Percentiles rank a stretch among this genome's conserved stretches.
Conservation (phyloP, 805 yeast genomes). For the Ogataea nitratoaversa region DNA sequence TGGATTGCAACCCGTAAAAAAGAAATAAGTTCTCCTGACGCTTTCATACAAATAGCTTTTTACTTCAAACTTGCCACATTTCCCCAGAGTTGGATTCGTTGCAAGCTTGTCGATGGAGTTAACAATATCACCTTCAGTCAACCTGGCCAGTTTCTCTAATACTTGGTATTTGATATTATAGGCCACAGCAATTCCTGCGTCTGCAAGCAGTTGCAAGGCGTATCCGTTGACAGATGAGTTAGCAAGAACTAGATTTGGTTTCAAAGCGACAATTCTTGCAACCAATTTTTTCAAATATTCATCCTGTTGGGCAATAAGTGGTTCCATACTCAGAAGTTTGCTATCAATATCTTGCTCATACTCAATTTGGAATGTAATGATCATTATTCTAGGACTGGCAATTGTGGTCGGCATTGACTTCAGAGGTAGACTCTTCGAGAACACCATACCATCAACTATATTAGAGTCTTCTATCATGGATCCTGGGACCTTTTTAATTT, state of each 20-base stretch:
- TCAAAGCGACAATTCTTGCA: slow-evolving; percentile 67
- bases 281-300: slow-evolving; percentile 82
- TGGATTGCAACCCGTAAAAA: slow-evolving; percentile 69
- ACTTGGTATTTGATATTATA: slow-evolving; percentile 78
- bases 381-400: slow-evolving; percentile 66
- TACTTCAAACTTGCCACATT: slow-evolving; percentile 68
- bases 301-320: slow-evolving; percentile 80
- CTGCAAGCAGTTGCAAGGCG: slow-evolving; percentile 67
- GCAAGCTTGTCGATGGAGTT: slow-evolving; percentile 83
- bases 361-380: slow-evolving; percentile 87
- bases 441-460: slow-evolving; percentile 73
- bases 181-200: slow-evolving; percentile 77
- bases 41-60: slow-evolving; percentile 57
- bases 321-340: slow-evolving; percentile 68
- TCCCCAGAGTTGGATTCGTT: slow-evolving; percentile 66
- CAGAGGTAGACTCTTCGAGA: slow-evolving; percentile 78
- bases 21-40: slow-evolving; percentile 66
- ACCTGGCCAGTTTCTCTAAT: slow-evolving; percentile 68
- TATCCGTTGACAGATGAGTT: slow-evolving; percentile 79
- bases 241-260: slow-evolving; percentile 74
- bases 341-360: slow-evolving; percentile 52
- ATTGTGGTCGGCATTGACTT: slow-evolving; percentile 70
- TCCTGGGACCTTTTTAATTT: slow-evolving; percentile 80
- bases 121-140: slow-evolving; percentile 81
- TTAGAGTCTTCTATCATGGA: slow-evolving; percentile 58